Evolutionary conservation across 139 green algal genomes (phyloP), one percentile per base, ranked within the genome.

Genomic region (Mesostigma viride): DNA sequence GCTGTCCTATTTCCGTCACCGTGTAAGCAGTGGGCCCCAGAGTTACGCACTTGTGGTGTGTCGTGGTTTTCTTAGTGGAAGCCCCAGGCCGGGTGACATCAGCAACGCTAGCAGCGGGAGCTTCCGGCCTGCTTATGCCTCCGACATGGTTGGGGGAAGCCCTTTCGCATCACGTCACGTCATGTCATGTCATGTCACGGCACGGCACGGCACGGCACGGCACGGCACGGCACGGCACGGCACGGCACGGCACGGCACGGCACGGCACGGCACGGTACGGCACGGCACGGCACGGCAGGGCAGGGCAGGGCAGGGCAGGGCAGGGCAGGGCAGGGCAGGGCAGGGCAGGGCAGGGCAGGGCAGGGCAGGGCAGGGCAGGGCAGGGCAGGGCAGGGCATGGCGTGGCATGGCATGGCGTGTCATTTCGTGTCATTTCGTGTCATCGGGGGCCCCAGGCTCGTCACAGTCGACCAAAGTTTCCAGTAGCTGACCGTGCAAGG

Each of bases 261-360:
- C 53, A 62, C 28, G 53, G 53, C 6, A 62, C 3, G 53, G 6
- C 53, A 62, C 28, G 53, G 53, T 28, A 62, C 3, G 53, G 53
- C 53, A 62, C 34, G 53, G 53, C 53, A 62, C 2, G 53, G 1
- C 51, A 60, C 24, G 2, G 2, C 6, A 32, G 0, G 20, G n/a
- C 0, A 36, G 3, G 11, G 3, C 40, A 48, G 8, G 8, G 40
- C 14, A 14, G 8, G 40, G 40, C 14, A 14, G 8, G 40, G 40
- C 48, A 59, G 3, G 17, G 48, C 48, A 59, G 26, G 48, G 48
- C 48, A 59, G 3, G 17, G 48, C 48, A 59, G 3, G 48, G 48
- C 48, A 59, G 26, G 48, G 48, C 48, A 59, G 3, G 48, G 48
- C 48, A 59, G 26, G 48, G 48, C 48, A 59, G 3, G 48, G 48